Base-by-base conservation (phyloP, 2,329 filamentous ascomycete genomes). In the Venturia pyrina region DNA sequence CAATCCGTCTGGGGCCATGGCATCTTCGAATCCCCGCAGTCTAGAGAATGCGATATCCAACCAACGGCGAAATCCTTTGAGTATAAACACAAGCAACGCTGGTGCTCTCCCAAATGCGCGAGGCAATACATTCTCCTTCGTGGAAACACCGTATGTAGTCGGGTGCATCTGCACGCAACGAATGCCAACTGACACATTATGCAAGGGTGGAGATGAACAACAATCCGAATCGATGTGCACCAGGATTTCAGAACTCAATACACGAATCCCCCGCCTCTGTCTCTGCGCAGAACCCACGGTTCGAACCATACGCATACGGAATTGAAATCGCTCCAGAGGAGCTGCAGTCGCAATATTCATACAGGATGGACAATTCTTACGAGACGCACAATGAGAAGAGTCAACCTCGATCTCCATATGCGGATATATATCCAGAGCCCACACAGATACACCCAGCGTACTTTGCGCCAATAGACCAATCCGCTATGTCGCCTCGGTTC, bases 381-480 rank as follows among this genome's bases (percentile, higher is more conserved):
- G 48, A 53, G 19, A 43, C 19, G 32, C 10, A 19, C 43, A 59
- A 57, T 28, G 62, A 64, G 32, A 59, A 59, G 28, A 37, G 53
- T 8, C 28, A 37, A 37, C 53, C 15, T 59, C 34, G 44, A 65
- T 34, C 40, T 32, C 56, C 32, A 37, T 56, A 48, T 63, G 62
- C 41, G 46, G 46, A 40, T 7, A 53, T 21, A 53, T 21, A 65
- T 40, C 64, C 64, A 34, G 64, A 61, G 28, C 64, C 64, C 19
- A 62, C 53, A 32, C 11, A 59, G 40, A 37, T 21, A 48, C 64
- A 66, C 62, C 64, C 64, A 62, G 64, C 64, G 11, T 62, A 34
- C 28, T 66, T 41, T 43, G 57, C 57, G 19, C 64, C 53, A n/a
- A 57, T 66, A 37, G 43, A 57, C 4, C 34, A 57, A 8, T 48